Conservation (phyloP, 2,329 filamentous ascomycete species). For the Helotiales sp. region DNA sequence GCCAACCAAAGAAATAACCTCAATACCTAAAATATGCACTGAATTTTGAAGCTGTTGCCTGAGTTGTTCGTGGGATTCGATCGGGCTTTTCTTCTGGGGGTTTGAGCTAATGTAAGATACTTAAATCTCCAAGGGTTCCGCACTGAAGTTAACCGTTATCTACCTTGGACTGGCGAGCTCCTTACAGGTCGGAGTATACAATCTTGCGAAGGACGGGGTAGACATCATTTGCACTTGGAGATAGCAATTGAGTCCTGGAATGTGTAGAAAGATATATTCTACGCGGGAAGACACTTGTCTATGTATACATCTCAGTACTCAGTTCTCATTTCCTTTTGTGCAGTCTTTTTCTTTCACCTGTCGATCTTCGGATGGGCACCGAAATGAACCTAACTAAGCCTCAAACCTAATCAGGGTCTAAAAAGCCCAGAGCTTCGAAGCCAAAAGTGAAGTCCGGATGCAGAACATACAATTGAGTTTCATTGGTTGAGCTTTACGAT, state of each 20-base stretch:
- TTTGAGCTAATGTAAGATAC: constrained; percentile 2
- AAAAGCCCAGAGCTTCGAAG: constrained; percentile 34
- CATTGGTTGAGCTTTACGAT: not conserved
- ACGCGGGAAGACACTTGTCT: not conserved
- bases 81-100: not conserved
- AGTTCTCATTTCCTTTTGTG: not conserved
- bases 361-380: not conserved
- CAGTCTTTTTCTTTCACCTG: not conserved
- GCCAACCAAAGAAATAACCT: not conserved
- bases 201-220: not conserved
- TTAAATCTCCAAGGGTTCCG: not conserved
- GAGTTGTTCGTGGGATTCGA: not conserved
- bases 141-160: not conserved
- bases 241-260: not conserved
- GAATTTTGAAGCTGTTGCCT: not conserved
- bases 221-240: not conserved
- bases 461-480: constrained; percentile 62
- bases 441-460: constrained; percentile 68
- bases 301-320: not conserved
- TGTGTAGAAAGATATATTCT: not conserved
- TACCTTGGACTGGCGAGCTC: too few species aligned
- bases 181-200: not conserved
- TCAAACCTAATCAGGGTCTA: constrained; percentile 1
- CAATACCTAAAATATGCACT: not conserved
- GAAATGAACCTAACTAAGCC: not conserved